These are phyloP conservation scores for Populus simonii DNA, from an alignment of 345 rosid species.

Conservation along the genomic window DNA sequence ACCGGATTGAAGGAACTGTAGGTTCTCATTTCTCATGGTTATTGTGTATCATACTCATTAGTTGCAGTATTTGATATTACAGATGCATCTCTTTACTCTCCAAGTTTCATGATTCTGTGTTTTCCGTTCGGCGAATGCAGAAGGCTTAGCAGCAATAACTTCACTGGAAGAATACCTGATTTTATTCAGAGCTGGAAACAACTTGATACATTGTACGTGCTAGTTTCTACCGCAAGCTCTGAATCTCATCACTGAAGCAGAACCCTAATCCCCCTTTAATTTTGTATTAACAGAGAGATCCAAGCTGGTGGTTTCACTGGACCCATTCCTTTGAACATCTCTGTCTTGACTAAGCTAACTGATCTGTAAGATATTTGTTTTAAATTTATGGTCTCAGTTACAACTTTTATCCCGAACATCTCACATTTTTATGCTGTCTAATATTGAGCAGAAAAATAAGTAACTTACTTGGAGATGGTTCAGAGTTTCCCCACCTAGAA, in stretches of 20 bases:
- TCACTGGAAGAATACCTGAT: slow-evolving; percentile 11
- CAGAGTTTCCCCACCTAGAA: not conserved
- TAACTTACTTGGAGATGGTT: slow-evolving; percentile 12
- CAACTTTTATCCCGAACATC: not conserved
- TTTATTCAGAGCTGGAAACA: slow-evolving; percentile 12
- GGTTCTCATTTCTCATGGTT: not conserved
- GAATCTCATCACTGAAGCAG: not conserved
- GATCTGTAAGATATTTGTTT: slow-evolving; percentile 8
- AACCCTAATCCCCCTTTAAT: not conserved
- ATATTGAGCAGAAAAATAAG: slow-evolving; percentile 13
- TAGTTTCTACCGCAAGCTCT: not conserved
- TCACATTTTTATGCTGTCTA: not conserved
- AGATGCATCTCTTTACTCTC: not conserved
- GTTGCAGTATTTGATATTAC: not conserved
- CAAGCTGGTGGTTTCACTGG: slow-evolving; percentile 19
- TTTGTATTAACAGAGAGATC: slow-evolving; percentile 9
- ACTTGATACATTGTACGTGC: not conserved
- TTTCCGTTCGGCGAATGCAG: not conserved
- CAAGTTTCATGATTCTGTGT: not conserved
- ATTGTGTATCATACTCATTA: not conserved
- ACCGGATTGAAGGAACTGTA: slow-evolving; percentile 11
- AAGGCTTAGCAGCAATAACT: slow-evolving; percentile 15
- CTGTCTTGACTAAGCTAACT: slow-evolving; percentile 1
- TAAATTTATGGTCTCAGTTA: not conserved
- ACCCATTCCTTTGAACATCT: slow-evolving; percentile 15